These are phyloP conservation scores for Termitomyces sp. DNA, from an alignment of 768 basidiomycete genomes.

Conservation along the genomic window DNA sequence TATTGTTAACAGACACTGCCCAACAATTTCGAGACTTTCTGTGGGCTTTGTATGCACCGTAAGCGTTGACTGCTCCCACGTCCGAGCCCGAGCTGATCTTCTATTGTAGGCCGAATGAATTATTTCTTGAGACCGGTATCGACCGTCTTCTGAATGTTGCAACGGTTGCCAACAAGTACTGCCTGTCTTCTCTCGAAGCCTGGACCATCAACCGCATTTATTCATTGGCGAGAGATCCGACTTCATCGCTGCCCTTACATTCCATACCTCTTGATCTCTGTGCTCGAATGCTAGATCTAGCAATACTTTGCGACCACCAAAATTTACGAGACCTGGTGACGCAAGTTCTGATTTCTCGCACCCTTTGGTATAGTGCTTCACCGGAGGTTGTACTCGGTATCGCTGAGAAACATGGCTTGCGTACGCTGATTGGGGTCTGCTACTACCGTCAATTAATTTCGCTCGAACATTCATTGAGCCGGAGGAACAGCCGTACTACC, in stretches of 20 bases:
- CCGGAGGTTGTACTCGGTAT: constrained; percentile 44
- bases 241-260: constrained; percentile 22
- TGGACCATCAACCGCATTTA: constrained; percentile 41
- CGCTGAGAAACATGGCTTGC: constrained; percentile 34
- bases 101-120: constrained; percentile 29
- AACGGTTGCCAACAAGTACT: constrained; percentile 42
- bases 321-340: constrained; percentile 43
- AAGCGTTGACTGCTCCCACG: constrained; percentile 12
- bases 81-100: neutral
- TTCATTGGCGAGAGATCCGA: constrained; percentile 23
- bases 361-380: constrained; percentile 48
- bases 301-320: constrained; percentile 42
- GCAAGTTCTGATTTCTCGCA: constrained; percentile 42
- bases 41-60: constrained; percentile 47
- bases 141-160: constrained; percentile 43
- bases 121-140: constrained; percentile 28
- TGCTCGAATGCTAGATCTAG: constrained; percentile 45
- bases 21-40: constrained; percentile 44
- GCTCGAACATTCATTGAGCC: constrained; percentile 24
- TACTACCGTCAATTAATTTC: constrained; percentile 46
- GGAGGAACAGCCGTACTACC: constrained; percentile 21
- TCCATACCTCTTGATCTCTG: constrained; percentile 27
- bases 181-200: constrained; percentile 35
- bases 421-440: constrained; percentile 41
- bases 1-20: constrained; percentile 35